Conservation (phyloP, 208 protist genomes). For the Acanthamoeba castellanii region DNA sequence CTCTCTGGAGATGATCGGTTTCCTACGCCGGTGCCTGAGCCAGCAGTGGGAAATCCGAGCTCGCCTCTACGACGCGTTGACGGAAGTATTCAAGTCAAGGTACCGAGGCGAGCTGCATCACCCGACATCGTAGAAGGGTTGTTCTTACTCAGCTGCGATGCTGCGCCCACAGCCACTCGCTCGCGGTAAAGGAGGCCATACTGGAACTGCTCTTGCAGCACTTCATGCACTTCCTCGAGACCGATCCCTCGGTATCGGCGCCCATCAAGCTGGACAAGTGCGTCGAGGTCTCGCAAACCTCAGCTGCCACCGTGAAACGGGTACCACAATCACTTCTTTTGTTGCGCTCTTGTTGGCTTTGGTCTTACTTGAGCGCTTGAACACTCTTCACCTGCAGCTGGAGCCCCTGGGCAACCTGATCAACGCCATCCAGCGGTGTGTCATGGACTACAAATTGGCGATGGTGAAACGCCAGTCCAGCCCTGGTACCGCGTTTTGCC, state of each 20-base stretch:
- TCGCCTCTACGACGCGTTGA: slow-evolving; percentile 57
- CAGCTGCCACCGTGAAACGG: slow-evolving; percentile 35
- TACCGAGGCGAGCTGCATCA: neutral
- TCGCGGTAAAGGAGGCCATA: slow-evolving; percentile 41
- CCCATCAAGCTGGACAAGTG: slow-evolving; percentile 50
- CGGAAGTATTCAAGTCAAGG: slow-evolving; percentile 55
- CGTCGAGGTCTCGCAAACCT: slow-evolving; percentile 42
- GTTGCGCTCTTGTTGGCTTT: neutral
- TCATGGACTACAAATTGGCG: neutral
- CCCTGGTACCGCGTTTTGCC: neutral
- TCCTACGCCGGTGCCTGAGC: slow-evolving; percentile 38
- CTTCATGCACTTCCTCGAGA: neutral
- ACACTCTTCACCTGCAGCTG: neutral
- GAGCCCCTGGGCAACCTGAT: slow-evolving; percentile 26
- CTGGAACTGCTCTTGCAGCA: slow-evolving; percentile 52
- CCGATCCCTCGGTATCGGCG: slow-evolving; percentile 5
- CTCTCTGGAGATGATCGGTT: slow-evolving; percentile 62
- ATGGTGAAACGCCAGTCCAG: neutral
- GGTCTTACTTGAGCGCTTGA: neutral
- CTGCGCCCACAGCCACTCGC: neutral
- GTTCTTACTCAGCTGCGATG: neutral
- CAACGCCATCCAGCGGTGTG: slow-evolving; percentile 44
- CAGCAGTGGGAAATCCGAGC: slow-evolving; percentile 70
- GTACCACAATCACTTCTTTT: neutral
- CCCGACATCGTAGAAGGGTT: neutral